A percentile compares a stretch with the other conserved stretches of the same genome.
phyloP scores from a whole-genome alignment of 2,329 filamentous ascomycete genomes.

The Teratosphaeria zuluensis region DNA sequence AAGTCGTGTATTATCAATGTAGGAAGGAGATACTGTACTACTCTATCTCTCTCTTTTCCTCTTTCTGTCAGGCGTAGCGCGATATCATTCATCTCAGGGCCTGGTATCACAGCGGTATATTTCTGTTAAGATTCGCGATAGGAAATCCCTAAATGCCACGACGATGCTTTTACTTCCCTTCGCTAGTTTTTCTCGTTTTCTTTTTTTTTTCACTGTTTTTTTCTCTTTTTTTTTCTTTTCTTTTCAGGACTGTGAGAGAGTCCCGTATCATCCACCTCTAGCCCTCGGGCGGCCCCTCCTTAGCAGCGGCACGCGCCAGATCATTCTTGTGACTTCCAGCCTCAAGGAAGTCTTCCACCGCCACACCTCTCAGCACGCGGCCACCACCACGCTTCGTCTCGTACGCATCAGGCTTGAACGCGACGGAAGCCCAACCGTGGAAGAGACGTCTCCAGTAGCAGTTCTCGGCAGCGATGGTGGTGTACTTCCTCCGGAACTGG shows the following conservation, averaged over 20 bases:
- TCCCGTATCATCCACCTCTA: neutral
- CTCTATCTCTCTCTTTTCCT: neutral
- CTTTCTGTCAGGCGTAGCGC: neutral
- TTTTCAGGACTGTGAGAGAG: neutral
- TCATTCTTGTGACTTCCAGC: neutral
- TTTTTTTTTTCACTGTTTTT: neutral
- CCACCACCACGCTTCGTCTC: neutral
- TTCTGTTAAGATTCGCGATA: neutral
- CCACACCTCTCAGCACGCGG: neutral
- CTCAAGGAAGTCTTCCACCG: neutral
- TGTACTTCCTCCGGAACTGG: conserved; percentile 20
- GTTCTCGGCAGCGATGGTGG: conserved; percentile 21
- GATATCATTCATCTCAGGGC: neutral
- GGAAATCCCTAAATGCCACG: neutral
- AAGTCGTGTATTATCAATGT: neutral
- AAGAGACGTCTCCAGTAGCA: conserved; percentile 25
- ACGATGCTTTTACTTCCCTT: neutral
- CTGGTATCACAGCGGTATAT: neutral
- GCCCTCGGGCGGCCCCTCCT: neutral
- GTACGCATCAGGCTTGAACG: neutral
- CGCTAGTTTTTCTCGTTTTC: neutral
- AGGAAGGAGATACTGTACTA: neutral
- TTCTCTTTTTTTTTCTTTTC: neutral
- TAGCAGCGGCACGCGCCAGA: neutral
- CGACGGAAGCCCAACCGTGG: conserved; percentile 16